These are phyloP conservation scores for Apiospora saccharicola DNA, from an alignment of 2,329 filamentous ascomycete species.

Conservation along the genomic window DNA sequence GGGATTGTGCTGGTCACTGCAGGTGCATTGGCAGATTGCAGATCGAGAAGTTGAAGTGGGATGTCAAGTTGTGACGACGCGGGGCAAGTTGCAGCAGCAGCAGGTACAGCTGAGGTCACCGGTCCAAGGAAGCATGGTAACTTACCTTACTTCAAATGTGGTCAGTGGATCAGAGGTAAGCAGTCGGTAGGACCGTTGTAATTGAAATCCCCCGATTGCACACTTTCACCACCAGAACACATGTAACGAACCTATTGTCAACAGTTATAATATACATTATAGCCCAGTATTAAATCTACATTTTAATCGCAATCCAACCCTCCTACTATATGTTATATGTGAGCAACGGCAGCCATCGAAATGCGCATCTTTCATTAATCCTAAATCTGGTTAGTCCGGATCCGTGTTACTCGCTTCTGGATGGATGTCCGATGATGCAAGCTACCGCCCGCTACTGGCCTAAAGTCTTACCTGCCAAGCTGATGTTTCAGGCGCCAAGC, in stretches of 20 bases:
- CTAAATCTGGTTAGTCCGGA: background rate
- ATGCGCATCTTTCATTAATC: background rate
- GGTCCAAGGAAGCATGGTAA: background rate
- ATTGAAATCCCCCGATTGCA: too few species aligned
- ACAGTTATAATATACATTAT: background rate
- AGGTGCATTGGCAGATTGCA: background rate
- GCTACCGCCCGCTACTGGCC: background rate
- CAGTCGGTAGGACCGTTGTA: background rate
- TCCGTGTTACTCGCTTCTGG: background rate
- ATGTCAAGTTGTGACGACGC: slow-evolving; percentile 14
- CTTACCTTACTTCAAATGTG: too few species aligned
- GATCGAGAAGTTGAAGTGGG: slow-evolving; percentile 15
- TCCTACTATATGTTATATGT: background rate
- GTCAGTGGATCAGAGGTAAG: too few species aligned
- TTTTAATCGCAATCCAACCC: too few species aligned
- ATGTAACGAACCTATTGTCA: background rate
- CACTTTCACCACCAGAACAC: background rate
- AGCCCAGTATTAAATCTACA: too few species aligned
- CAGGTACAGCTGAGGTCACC: slow-evolving; percentile 3
- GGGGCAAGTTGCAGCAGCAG: slow-evolving; percentile 18
- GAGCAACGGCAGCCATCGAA: background rate
- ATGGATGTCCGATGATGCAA: slow-evolving; percentile 1
- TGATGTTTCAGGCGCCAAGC: background rate
- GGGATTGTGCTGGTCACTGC: background rate
- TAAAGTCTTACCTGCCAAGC: background rate